phyloP scores from a whole-genome alignment of 2,329 filamentous ascomycete species.

The Diaporthe helianthi region DNA sequence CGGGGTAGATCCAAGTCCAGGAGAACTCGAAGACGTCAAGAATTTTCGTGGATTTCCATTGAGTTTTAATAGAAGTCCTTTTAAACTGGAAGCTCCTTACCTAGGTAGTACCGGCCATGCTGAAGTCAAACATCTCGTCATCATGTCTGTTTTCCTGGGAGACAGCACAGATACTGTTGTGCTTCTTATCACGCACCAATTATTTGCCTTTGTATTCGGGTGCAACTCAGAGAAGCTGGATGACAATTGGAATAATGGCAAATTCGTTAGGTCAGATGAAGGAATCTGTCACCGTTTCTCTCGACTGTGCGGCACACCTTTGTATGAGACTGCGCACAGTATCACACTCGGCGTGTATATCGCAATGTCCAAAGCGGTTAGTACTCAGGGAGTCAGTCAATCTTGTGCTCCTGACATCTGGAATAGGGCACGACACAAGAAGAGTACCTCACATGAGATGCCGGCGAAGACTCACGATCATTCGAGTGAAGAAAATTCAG shows the following conservation, averaged over 20 bases:
- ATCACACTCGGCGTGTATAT: constrained; percentile 62
- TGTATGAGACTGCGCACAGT: constrained; percentile 63
- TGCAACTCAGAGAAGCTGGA: constrained; percentile 70
- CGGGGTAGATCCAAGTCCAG: constrained; percentile 69
- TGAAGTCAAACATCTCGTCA: constrained; percentile 64
- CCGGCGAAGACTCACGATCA: constrained; percentile 63
- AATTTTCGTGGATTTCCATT: constrained; percentile 66
- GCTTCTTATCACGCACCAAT: constrained; percentile 68
- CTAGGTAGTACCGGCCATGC: constrained; percentile 65
- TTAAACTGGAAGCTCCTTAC: constrained; percentile 60
- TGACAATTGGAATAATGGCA: constrained; percentile 72
- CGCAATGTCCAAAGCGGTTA: constrained; percentile 58
- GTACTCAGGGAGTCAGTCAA: constrained; percentile 61
- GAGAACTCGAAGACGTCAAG: constrained; percentile 57
- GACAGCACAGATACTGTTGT: constrained; percentile 49
- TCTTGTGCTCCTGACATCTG: constrained; percentile 59
- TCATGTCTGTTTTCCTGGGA: constrained; percentile 62
- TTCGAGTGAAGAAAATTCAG: constrained; percentile 64
- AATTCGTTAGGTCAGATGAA: constrained; percentile 75
- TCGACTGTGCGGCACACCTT: constrained; percentile 70
- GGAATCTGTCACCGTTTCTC: constrained; percentile 67
- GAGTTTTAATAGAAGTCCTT: constrained; percentile 63
- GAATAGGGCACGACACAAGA: constrained; percentile 63
- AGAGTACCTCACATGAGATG: constrained; percentile 66
- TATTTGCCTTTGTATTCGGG: constrained; percentile 71